Base-by-base conservation (phyloP, 768 basidiomycete species). In the Termitomyces sp. region DNA sequence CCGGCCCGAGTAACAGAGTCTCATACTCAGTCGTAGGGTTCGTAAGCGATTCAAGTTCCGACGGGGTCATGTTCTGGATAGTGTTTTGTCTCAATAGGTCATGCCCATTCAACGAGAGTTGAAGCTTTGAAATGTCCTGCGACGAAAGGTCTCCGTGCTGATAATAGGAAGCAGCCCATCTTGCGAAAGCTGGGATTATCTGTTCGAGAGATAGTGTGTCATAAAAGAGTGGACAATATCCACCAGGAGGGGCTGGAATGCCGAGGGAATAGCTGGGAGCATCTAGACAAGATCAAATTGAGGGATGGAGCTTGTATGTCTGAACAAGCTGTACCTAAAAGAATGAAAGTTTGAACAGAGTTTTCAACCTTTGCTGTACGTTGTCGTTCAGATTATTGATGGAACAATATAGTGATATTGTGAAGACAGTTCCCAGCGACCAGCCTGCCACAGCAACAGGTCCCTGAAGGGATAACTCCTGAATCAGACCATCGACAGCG, bases 291-390 rank as follows among this genome's bases (percentile, higher is more conserved):
- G 31, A 2, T 9, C 1, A 33, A 4, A 26, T 12, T 33, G 14
- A 23, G 33, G 26, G 3, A 15, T 40, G 21, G 15, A n/a, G 0
- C 12, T 21, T 43, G 10, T 15, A 11, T 21, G 21, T 41, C 26
- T 6, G 11, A 15, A n/a, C 14, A 37, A 37, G 3, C 2, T 17
- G 15, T 21, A 67, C 66, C 66, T 23, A 61, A 53, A 3, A 69
- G 17, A 31, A 69, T 55, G 26, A 58, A 56, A 17, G 42, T 62
- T 14, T 59, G 63, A 19, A 68, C 66, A 26, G 48, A 63, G 38
- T 54, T 43, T 53, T 50, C 11, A 72, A 57, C 6, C 62, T 55
- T n/a, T 44, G 53, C 21, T 59, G 53, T 3, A 58, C 55, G n/a
- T 9, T 8, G 9, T 31, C 2, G 23, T 23, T 23, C 23, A 23